Evolutionary conservation across 164 flowering plant genomes (phyloP).

Genomic region (Euptelea pleiosperma): DNA sequence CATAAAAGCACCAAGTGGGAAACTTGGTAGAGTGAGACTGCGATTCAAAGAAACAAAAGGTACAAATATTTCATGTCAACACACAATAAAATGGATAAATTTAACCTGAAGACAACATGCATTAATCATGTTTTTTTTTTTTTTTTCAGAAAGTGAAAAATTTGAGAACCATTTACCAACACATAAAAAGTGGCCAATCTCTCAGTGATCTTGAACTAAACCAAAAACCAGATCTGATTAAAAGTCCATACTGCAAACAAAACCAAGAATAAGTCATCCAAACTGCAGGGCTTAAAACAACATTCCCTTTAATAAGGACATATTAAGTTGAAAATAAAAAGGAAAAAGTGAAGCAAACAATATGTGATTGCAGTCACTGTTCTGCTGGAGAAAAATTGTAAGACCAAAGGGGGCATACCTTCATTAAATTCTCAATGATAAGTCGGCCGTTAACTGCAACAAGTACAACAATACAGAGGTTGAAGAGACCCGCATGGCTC

Average conservation of each 20-base stretch:
- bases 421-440: conserved; percentile 91
- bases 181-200: conserved; percentile 95
- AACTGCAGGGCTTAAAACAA: background rate
- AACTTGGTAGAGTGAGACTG: conserved; percentile 71
- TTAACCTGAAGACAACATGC: too few relatives aligned
- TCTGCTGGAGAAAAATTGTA: background rate
- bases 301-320: background rate
- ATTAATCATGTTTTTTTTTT: background rate
- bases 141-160: background rate
- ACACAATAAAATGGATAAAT: too few relatives aligned
- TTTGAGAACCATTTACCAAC: conserved; percentile 54
- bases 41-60: conserved; percentile 14
- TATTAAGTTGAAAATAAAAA: background rate
- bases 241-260: conserved; percentile 77
- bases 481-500: conserved; percentile 96
- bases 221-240: conserved; percentile 83
- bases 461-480: conserved; percentile 87
- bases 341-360: background rate
- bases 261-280: conserved; percentile 9
- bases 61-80: background rate
- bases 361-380: background rate
- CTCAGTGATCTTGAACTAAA: conserved; percentile 71
- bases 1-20: conserved; percentile 64
- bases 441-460: conserved; percentile 90
- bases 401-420: conserved; percentile 39